Base-by-base conservation (phyloP, 1,284 basidiomycete species). In the Ustilago hordei region DNA sequence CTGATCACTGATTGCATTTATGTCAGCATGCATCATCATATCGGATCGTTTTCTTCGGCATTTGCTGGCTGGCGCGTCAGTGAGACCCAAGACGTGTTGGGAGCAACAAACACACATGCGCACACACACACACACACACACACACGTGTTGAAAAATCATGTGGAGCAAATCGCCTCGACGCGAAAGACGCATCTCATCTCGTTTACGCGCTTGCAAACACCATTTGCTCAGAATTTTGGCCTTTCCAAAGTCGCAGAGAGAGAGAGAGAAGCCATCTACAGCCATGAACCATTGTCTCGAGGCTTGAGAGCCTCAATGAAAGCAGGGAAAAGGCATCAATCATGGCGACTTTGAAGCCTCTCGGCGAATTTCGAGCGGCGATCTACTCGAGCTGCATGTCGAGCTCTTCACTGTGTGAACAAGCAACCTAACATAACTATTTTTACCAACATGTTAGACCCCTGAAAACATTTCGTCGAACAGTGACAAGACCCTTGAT, bases 161-260 rank as follows among this genome's bases (percentile, higher is more conserved):
- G 55, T 56, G 55, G 55, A 56, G 55, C 38, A 31, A n/a, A n/a
- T 9, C n/a, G 8, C n/a, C n/a, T n/a, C n/a, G 43, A 45, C 43
- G 43, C 43, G 43, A 45, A 45, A 6, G 36, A 23, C 43, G 43
- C 43, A 45, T 45, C 43, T 45, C n/a, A 19, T 45, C 43, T 45
- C n/a, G 43, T 45, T 45, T 45, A 45, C 43, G 43, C 43, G 43
- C 43, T 45, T 45, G 43, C 43, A 45, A 45, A 28, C 23, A 3
- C n/a, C 3, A 15, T 45, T 19, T 45, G 23, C 23, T 45, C 7
- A 45, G 43, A 45, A 45, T 45, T 45, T 45, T 45, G 43, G 43
- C 43, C n/a, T 45, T 23, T 19, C 43, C 39, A 15, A 45, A 45
- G 43, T 45, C 23, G 2, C 23, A 28, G 23, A 28, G 23, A 48